Base-by-base conservation (phyloP, 2,329 filamentous ascomycete genomes). In the Phyllosticta paracitricarpa region DNA sequence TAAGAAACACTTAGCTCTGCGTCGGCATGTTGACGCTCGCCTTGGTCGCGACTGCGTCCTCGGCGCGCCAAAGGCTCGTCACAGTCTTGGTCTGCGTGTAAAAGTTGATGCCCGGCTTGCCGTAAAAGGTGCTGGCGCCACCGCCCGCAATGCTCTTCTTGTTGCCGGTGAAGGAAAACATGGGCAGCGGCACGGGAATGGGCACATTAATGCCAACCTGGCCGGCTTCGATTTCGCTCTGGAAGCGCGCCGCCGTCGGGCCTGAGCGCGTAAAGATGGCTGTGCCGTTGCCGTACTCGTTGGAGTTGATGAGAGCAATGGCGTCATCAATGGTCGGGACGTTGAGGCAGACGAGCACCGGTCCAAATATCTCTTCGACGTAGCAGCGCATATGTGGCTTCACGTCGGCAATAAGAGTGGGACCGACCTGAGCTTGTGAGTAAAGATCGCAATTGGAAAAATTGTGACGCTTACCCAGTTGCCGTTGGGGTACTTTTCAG, bases 71-170 rank as follows among this genome's bases (percentile, higher is more conserved):
- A 73, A 95, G 78, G 66, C 90, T 88, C 59, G 94, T 99, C 56
- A 99, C 94, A 2, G 94, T 99, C 89, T 99, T 97, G 72, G 89
- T 84, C 78, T 97, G 94, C 2, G 94, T 99, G 77, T 96, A 97
- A 73, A 99, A 99, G 72, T 89, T 87, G 72, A 99, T 77, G 25
- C 93, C 94, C 0, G 91, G 90, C 76, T 89, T 89, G 66, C 94
- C 94, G 77, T 99, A 99, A 74, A 99, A 97, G 17, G 91, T 96
- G 78, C 84, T 96, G 48, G 89, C 89, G 64, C 94, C 93, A 58
- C 92, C 92, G 60, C 93, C 94, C 0, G 94, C 94, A 62, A 97
- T 82, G 70, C 86, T 91, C 82, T 89, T 92, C 86, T 99, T 83
- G 73, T 87, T 87, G 19, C 84, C 84, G 2, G 84, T 86, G 74